phyloP scores from a whole-genome alignment of 768 basidiomycete genomes.

The Amanita muscaria region DNA sequence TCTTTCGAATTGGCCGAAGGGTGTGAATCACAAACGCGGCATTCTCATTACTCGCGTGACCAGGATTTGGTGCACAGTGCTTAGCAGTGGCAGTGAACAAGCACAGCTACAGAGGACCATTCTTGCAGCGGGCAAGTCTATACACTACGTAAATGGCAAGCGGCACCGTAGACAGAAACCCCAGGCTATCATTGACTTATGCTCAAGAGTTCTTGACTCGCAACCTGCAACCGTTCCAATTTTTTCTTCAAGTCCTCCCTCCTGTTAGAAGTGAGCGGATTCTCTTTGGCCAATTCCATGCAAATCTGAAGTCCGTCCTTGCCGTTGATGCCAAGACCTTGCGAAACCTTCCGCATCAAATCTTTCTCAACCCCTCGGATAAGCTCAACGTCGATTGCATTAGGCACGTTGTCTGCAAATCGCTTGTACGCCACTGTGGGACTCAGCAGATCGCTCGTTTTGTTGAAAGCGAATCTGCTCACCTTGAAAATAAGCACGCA shows the following conservation, averaged over 20 bases:
- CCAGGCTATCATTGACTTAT: constrained; percentile 21
- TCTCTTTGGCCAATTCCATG: constrained; percentile 44
- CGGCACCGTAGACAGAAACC: no score
- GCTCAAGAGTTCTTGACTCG: constrained; percentile 26
- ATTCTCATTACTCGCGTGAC: no score
- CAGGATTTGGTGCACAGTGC: no score
- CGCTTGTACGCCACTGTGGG: constrained; percentile 51
- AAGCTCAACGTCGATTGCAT: constrained; percentile 48
- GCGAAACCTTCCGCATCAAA: constrained; percentile 35
- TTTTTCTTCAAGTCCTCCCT: constrained; percentile 44
- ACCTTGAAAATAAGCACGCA: constrained; percentile 74
- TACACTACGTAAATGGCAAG: no score
- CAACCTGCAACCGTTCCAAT: constrained; percentile 39
- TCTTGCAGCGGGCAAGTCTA: no score
- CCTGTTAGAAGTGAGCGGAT: constrained; percentile 29
- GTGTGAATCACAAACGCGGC: no score
- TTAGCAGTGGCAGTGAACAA: no score
- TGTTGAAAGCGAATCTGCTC: no score
- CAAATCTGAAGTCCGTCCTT: constrained; percentile 38
- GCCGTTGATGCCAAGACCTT: constrained; percentile 44
- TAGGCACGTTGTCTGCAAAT: constrained; percentile 47
- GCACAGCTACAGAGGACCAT: no score
- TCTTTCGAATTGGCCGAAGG: no score
- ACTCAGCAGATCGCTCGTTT: no score
- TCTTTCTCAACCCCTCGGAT: constrained; percentile 41